Conservation (phyloP, 306 rosid species). For the Pyrus pyrifolia region DNA sequence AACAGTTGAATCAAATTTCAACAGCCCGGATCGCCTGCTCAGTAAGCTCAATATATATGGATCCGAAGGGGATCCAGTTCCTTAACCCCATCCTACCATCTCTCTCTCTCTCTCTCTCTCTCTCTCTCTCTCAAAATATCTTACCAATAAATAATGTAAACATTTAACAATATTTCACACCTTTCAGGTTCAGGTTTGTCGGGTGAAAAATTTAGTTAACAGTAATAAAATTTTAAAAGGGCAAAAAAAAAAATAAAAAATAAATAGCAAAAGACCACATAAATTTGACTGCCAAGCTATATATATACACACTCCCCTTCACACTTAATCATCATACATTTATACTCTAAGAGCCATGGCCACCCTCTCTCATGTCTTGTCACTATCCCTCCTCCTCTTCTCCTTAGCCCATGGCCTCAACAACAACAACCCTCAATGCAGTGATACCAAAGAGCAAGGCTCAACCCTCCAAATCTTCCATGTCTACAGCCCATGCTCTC, state of each 20-base stretch:
- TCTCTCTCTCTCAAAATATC: background rate
- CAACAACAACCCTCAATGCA: conserved; percentile 33
- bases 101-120: no score
- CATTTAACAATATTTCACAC: background rate
- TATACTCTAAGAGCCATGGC: conserved; percentile 31
- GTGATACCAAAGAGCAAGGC: conserved; percentile 31
- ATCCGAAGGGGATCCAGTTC: no score
- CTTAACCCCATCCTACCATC: no score
- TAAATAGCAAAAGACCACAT: background rate
- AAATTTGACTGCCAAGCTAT: conserved; percentile 2
- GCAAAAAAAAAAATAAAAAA: background rate
- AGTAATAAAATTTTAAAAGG: background rate
- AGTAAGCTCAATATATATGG: no score
- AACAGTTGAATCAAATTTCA: no score
- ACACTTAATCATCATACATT: conserved; percentile 5
- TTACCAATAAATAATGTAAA: background rate
- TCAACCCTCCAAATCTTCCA: conserved; percentile 70
- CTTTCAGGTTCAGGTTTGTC: no score
- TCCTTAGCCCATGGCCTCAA: conserved; percentile 28
- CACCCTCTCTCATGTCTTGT: conserved; percentile 1
- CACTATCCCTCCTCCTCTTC: conserved; percentile 17
- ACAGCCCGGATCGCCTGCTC: no score
- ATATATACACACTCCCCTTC: conserved; percentile 15
- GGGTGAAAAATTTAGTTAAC: no score
- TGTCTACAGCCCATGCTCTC: conserved; percentile 62